Percentiles rank a stretch among this genome's conserved stretches.
phyloP scores from a whole-genome alignment of 805 yeast genomes.

The Pachysolen tannophilus region DNA sequence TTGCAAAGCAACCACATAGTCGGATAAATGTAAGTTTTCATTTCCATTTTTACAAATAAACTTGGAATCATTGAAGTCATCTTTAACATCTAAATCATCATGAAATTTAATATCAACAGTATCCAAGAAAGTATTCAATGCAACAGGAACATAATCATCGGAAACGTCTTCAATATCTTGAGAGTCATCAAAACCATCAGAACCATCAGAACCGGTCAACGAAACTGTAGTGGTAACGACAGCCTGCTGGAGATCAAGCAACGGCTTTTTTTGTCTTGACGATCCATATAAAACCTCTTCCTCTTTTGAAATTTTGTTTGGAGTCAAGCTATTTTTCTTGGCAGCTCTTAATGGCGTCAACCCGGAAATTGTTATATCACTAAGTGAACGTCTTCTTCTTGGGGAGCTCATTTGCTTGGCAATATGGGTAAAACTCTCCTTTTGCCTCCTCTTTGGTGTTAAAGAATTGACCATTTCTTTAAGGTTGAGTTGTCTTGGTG shows the following conservation, averaged over 20 bases:
- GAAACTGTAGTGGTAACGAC: slow-evolving; percentile 22
- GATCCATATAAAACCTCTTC: background rate
- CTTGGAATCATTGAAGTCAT: background rate
- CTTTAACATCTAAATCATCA: slow-evolving; percentile 31
- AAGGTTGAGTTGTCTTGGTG: slow-evolving; percentile 11
- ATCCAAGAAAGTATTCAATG: slow-evolving; percentile 28
- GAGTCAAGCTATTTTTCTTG: slow-evolving; percentile 2
- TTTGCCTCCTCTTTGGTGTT: slow-evolving; percentile 7
- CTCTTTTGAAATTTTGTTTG: background rate
- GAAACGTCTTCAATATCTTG: slow-evolving; percentile 6
- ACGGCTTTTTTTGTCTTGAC: background rate
- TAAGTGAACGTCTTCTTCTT: slow-evolving; percentile 3
- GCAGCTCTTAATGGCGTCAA: slow-evolving; percentile 9
- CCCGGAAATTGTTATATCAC: background rate
- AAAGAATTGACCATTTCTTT: slow-evolving; percentile 6
- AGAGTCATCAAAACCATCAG: slow-evolving; percentile 13
- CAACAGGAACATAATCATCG: slow-evolving; percentile 24
- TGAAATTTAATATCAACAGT: slow-evolving; percentile 34
- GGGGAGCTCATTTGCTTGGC: slow-evolving; percentile 3
- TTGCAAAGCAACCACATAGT: slow-evolving; percentile 30
- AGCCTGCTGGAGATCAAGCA: slow-evolving; percentile 4
- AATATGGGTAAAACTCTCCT: slow-evolving; percentile 2
- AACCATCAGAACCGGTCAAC: slow-evolving; percentile 14
- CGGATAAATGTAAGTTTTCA: slow-evolving; percentile 19
- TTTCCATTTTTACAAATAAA: background rate